These are phyloP conservation scores for Cercis canadensis DNA, from an alignment of 306 rosid species.

Conservation along the genomic window DNA sequence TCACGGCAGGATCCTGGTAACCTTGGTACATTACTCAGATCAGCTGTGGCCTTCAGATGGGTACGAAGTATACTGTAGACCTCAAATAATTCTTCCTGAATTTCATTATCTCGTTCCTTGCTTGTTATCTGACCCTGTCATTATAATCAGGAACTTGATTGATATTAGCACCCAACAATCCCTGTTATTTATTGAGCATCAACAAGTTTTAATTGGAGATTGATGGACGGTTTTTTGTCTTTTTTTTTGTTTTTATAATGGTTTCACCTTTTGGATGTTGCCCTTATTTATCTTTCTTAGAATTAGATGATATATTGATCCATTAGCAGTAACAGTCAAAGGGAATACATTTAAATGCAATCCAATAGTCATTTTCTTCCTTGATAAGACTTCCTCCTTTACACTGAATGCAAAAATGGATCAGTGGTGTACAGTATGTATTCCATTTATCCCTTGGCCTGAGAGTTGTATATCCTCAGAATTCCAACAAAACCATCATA, in stretches of 20 bases:
- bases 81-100: slow-evolving; percentile 14
- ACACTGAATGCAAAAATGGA: neutral
- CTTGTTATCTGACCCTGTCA: slow-evolving; percentile 20
- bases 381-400: neutral
- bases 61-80: slow-evolving; percentile 50
- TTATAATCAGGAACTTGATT: neutral
- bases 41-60: slow-evolving; percentile 93
- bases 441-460: neutral
- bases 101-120: neutral
- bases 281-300: slow-evolving; percentile 1
- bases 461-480: neutral
- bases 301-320: slow-evolving; percentile 8
- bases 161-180: neutral
- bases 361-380: slow-evolving; percentile 9
- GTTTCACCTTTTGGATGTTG: slow-evolving; percentile 19
- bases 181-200: slow-evolving; percentile 13
- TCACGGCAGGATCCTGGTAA: slow-evolving; percentile 91
- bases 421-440: neutral
- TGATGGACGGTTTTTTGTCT: slow-evolving; percentile 15
- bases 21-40: slow-evolving; percentile 87
- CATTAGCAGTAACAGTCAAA: slow-evolving; percentile 21
- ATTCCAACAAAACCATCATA: neutral
- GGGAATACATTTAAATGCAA: slow-evolving; percentile 6
- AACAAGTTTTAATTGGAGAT: slow-evolving; percentile 21
- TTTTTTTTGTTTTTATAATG: neutral